phyloP scores from a whole-genome alignment of 148 eudicot species.

The Bassia scoparia region DNA sequence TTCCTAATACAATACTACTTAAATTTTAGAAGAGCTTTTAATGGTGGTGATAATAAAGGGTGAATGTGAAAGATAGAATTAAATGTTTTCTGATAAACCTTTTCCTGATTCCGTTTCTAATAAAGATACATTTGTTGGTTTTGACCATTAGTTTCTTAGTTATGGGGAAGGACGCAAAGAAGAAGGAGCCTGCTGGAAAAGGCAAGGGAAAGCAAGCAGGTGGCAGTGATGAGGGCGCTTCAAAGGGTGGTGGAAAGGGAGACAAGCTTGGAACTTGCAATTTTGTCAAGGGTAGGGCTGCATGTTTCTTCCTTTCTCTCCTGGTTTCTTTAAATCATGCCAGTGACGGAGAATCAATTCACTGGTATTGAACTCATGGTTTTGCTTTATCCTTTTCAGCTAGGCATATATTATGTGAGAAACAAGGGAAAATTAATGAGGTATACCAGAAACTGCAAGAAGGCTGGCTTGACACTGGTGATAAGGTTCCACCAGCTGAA shows the following conservation, averaged over 20 bases:
- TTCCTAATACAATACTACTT: not conserved
- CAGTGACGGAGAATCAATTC: not conserved
- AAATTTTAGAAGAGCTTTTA: not conserved
- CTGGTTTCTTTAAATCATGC: not conserved
- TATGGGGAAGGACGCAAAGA: slow-evolving; percentile 79
- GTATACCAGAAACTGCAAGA: slow-evolving; percentile 94
- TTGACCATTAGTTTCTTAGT: not conserved
- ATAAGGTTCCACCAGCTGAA: slow-evolving; percentile 97
- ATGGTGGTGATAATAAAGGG: not conserved
- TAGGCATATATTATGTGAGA: slow-evolving; percentile 91
- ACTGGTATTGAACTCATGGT: not conserved
- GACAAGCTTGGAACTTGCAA: slow-evolving; percentile 97
- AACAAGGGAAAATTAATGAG: slow-evolving; percentile 96
- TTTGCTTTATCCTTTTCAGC: slow-evolving; percentile 41
- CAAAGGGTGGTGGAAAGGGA: slow-evolving; percentile 67
- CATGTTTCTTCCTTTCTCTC: not conserved
- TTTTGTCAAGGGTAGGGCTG: slow-evolving; percentile 76
- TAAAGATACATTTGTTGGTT: not conserved
- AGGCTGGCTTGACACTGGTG: slow-evolving; percentile 89
- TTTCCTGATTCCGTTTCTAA: not conserved
- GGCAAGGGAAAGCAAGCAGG: slow-evolving; percentile 88
- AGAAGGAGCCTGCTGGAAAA: slow-evolving; percentile 70
- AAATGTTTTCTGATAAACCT: not conserved
- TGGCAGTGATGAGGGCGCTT: slow-evolving; percentile 64
- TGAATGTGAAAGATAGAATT: not conserved